Percentiles rank a stretch among this genome's conserved stretches.
These are phyloP conservation scores for Polytrichum commune DNA, from an alignment of 225 moss, liverwort and hornwort species.

Conservation along the genomic window DNA sequence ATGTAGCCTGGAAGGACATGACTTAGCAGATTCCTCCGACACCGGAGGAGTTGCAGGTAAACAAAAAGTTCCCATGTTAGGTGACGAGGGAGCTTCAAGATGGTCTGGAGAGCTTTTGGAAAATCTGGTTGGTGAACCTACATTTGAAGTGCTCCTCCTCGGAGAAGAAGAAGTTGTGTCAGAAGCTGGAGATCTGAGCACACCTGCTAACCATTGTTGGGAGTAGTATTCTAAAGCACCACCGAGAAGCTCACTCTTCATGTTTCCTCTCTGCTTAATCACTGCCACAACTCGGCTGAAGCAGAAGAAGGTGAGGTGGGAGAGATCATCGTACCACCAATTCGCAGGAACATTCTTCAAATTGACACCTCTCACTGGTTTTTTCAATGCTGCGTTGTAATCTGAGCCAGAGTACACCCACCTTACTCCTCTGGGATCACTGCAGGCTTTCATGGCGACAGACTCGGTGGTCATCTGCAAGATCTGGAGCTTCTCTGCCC, in stretches of 20 bases:
- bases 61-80: too few relatives aligned
- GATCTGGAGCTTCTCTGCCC: conserved; percentile 62
- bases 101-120: conserved; percentile 25
- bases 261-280: conserved; percentile 47
- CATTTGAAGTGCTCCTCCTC: conserved; percentile 1
- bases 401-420: conserved; percentile 34
- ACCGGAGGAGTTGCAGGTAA: conserved; percentile 3
- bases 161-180: conserved; percentile 17
- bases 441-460: conserved; percentile 59
- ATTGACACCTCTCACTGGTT: not conserved
- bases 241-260: conserved; percentile 56
- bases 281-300: conserved; percentile 65
- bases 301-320: conserved; percentile 57
- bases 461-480: conserved; percentile 70
- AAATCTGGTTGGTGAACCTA: conserved; percentile 9
- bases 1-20: conserved; percentile 10
- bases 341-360: conserved; percentile 48
- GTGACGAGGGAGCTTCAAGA: not conserved
- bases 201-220: conserved; percentile 63
- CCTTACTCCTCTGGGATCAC: conserved; percentile 57
- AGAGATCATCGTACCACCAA: conserved; percentile 89
- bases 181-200: conserved; percentile 22
- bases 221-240: conserved; percentile 73
- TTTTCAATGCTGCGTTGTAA: conserved; percentile 18
- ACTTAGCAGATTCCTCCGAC: conserved; percentile 2